phyloP scores from a whole-genome alignment of 129 eudicot species.

The Escallonia rubra region DNA sequence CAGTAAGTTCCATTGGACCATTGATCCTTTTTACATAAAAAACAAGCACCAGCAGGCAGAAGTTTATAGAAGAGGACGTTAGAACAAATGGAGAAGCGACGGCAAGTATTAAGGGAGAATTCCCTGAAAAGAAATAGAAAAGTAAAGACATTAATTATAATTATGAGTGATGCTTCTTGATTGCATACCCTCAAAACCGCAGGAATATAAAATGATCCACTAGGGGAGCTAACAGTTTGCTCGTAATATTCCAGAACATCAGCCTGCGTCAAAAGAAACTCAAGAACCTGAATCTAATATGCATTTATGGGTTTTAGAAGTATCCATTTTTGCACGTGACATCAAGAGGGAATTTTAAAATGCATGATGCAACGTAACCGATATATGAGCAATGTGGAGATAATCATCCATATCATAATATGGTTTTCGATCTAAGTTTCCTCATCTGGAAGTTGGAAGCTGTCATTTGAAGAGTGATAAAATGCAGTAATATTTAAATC shows the following conservation, averaged over 20 bases:
- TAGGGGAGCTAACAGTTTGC: constrained; percentile 80
- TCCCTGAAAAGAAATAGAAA: not conserved
- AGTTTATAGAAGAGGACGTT: not conserved
- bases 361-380: no score
- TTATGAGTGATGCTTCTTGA: not conserved
- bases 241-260: constrained; percentile 97
- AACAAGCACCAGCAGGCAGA: constrained; percentile 9
- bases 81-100: not conserved
- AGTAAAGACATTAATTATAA: not conserved
- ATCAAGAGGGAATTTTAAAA: no score
- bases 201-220: constrained; percentile 91
- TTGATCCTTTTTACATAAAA: constrained; percentile 5
- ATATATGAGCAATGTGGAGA: no score
- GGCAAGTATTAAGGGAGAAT: not conserved
- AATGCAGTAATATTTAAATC: constrained; percentile 3
- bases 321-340: no score
- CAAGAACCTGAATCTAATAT: not conserved
- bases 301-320: no score
- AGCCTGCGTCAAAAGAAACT: constrained; percentile 47
- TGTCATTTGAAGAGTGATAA: not conserved
- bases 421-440: not conserved
- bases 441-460: not conserved
- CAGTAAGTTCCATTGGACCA: constrained; percentile 9
- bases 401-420: not conserved
- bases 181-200: constrained; percentile 87